These are phyloP conservation scores for Cercospora sp. DNA, from an alignment of 2,329 filamentous ascomycete species.

Conservation along the genomic window DNA sequence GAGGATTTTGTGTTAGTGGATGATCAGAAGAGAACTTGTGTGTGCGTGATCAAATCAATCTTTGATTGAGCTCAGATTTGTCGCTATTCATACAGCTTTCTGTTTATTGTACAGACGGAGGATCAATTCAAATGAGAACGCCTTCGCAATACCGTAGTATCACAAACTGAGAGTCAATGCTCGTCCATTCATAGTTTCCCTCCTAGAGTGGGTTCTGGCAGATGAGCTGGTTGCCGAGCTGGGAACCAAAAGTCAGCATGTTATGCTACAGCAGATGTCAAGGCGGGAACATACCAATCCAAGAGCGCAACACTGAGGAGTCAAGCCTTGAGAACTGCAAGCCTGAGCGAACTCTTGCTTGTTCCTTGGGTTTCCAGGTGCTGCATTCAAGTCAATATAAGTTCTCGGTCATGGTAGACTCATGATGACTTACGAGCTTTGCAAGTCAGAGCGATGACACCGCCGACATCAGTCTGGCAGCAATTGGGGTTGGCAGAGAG, in stretches of 20 bases:
- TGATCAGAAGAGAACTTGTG: neutral
- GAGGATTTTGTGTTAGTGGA: neutral
- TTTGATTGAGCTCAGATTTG: neutral
- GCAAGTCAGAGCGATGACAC: slow-evolving; percentile 9
- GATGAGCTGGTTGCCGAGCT: slow-evolving; percentile 13
- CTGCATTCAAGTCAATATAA: slow-evolving; percentile 3
- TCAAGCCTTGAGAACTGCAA: slow-evolving; percentile 1
- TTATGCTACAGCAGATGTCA: neutral
- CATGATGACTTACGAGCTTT: slow-evolving; percentile 9
- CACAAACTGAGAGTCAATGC: neutral
- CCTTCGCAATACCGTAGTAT: neutral
- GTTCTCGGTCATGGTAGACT: too few species aligned
- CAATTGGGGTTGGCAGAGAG: slow-evolving; percentile 13
- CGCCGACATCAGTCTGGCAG: slow-evolving; percentile 12
- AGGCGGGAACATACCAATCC: neutral
- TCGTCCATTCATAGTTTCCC: neutral
- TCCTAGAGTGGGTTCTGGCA: slow-evolving; percentile 8
- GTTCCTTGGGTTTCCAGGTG: slow-evolving; percentile 57
- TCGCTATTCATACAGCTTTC: neutral
- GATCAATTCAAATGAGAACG: neutral
- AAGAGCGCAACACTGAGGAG: slow-evolving; percentile 12
- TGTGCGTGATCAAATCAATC: neutral
- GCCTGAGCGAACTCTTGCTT: slow-evolving; percentile 94
- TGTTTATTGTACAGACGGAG: neutral
- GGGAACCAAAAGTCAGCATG: slow-evolving; percentile 1